Base-by-base conservation (phyloP, 129 eudicot genomes). In the Apium graveolens region DNA sequence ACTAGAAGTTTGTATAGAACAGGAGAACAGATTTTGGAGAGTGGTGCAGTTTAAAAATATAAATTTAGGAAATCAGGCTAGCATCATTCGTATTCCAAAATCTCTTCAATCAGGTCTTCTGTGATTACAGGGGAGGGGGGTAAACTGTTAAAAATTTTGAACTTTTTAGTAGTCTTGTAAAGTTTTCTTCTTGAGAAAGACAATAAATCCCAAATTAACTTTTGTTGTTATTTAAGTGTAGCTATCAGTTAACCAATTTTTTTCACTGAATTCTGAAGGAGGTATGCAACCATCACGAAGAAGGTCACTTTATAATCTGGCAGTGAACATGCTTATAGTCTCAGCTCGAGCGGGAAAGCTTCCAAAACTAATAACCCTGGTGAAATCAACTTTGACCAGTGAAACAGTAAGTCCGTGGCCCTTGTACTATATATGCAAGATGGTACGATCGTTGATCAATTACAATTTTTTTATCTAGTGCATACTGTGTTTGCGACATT, bases 301-400 rank as follows among this genome's bases (percentile, higher is more conserved):
- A 82, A 84, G 97, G 79, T 86, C 97, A 70, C 90, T 91, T 70
- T 91, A 89, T 78, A 91, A 82, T 29, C 70, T 91, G 88, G 90
- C 97, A 63, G 84, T 91, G 37, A 81, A 79, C 84, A 91, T 91
- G 94, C 82, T 91, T 49, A 84, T 91, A 73, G 78, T 87, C 74
- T 81, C 86, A 73, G 93, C 97, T 49, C 86, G 86, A 82, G 92
- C 92, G 13, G 84, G 88, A 84, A 82, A 87, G 76, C 73, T 91
- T 83, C 83, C 84, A 73, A 91, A 87, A 81, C 84, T 91, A 73
- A 80, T 89, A 74, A 82, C 91, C 77, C 55, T 83, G 46, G 90
- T 89, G 44, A 89, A 83, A 84, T 89, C 97, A 53, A 84, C 90
- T 45, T 72, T 89, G 86, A 82, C 86, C 11, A 82, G 85, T 75